These are phyloP conservation scores for Trifolium dubium DNA, from an alignment of 306 rosid species.

Conservation along the genomic window DNA sequence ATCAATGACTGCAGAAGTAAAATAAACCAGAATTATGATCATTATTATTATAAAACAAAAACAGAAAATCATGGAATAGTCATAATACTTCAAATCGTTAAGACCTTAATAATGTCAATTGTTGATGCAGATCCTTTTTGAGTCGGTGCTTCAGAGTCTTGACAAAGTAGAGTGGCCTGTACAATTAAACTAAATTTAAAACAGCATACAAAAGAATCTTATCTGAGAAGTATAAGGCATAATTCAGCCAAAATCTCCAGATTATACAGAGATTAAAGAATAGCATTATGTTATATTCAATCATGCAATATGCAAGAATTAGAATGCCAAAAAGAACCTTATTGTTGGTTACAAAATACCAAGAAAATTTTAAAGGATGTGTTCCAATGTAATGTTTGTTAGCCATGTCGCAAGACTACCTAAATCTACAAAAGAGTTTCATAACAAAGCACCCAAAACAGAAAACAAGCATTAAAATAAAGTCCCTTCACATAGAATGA, in stretches of 20 bases:
- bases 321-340: constrained; percentile 24
- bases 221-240: constrained; percentile 24
- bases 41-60: constrained; percentile 35
- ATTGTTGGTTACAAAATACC: neutral
- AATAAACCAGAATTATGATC: constrained; percentile 33
- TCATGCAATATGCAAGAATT: constrained; percentile 6
- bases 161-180: constrained; percentile 92
- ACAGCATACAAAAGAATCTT: constrained; percentile 33
- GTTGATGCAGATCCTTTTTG: constrained; percentile 23
- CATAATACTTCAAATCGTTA: constrained; percentile 30
- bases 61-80: constrained; percentile 21
- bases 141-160: constrained; percentile 62
- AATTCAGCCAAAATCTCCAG: constrained; percentile 22
- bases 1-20: constrained; percentile 82
- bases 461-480: constrained; percentile 14
- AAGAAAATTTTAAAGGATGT: neutral
- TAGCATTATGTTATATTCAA: neutral
- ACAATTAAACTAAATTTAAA: constrained; percentile 39
- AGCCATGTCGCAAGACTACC: constrained; percentile 5
- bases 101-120: constrained; percentile 81
- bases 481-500: neutral
- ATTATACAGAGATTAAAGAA: neutral
- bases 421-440: constrained; percentile 3
- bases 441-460: neutral
- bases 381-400: neutral